Evolutionary conservation across 345 rosid genomes (phyloP), one percentile per base, ranked within the genome.

Genomic region (thale cress (Arabidopsis thaliana)): DNA sequence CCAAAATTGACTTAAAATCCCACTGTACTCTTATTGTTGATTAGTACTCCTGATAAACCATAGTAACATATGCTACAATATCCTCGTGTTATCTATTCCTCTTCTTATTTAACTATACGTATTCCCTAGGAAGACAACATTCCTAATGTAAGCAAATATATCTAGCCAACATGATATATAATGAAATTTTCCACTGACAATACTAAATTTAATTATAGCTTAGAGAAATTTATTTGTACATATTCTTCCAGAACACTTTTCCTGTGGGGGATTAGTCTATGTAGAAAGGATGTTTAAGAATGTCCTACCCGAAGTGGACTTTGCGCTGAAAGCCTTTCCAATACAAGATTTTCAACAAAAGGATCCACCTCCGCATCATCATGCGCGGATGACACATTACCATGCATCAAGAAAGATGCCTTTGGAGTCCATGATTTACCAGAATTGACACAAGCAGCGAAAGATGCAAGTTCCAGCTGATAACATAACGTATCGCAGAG

Each of bases 321-420:
- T 78, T 94, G 98, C 61, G 81, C 88, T 79, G 98, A 88, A 74
- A 94, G 96, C 69, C 96, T 88, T 85, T 94, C 98, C 87, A 93
- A 75, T 79, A 93, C 93, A 75, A 89, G 89, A 79, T 91, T 93
- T 83, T 91, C 97, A 66, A 93, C 98, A 78, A 93, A 93, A 59
- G 89, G 86, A 76, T 93, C 97, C 65, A 81, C 46, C 59, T 77
- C 79, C 61, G 70, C 66, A 82, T 84, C 90, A 76, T 88, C 90
- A 22, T 66, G 64, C 72, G 62, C 79, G 73, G 78, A 76, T 74
- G 81, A 30, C 74, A 77, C 87, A 65, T 82, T 81, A 71, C 90
- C 85, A 78, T 89, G 87, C 84, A 91, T 79, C 70, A 84, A 66
- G 48, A 89, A 61, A 50, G 97, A 89, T 74, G 84, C 84, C 56